These are phyloP conservation scores for Sporisorium exsertum DNA, from an alignment of 1,284 basidiomycete genomes.

Conservation along the genomic window DNA sequence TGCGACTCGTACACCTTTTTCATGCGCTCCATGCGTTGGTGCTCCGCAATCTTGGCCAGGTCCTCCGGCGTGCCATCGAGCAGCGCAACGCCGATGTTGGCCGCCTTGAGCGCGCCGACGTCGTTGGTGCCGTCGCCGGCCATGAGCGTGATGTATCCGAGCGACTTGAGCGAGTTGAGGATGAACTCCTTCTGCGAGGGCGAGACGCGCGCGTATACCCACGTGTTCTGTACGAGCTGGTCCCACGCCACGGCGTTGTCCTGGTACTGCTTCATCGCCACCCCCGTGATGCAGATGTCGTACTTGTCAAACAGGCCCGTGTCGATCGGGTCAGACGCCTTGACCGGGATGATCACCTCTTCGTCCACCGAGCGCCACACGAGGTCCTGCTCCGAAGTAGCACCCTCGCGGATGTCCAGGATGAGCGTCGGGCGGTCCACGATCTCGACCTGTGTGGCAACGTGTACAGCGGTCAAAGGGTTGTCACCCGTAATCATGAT, in stretches of 20 bases:
- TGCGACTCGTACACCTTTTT: conserved; percentile 68
- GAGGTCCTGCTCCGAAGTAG: conserved; percentile 55
- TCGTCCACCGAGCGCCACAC: conserved; percentile 65
- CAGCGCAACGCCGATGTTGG: conserved; percentile 68
- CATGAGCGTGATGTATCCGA: conserved; percentile 68
- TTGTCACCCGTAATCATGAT: conserved; percentile 70
- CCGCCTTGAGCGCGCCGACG: conserved; percentile 68
- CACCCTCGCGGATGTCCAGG: conserved; percentile 61
- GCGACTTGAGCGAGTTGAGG: conserved; percentile 62
- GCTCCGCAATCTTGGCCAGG: conserved; percentile 66
- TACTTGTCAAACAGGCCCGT: conserved; percentile 64
- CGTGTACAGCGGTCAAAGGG: conserved; percentile 67
- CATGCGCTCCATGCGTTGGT: conserved; percentile 66
- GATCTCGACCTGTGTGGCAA: conserved; percentile 68
- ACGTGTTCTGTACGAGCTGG: conserved; percentile 66
- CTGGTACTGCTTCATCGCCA: conserved; percentile 64
- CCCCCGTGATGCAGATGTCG: conserved; percentile 69
- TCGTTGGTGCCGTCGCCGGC: conserved; percentile 69
- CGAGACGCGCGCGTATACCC: conserved; percentile 68
- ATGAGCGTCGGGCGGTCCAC: conserved; percentile 67
- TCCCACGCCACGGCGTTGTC: conserved; percentile 55
- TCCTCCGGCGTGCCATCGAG: conserved; percentile 68
- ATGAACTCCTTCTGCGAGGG: conserved; percentile 68
- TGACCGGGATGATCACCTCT: conserved; percentile 55
- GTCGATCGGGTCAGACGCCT: conserved; percentile 57